phyloP scores from a whole-genome alignment of 208 protist genomes.

The Leishmania gerbilli region DNA sequence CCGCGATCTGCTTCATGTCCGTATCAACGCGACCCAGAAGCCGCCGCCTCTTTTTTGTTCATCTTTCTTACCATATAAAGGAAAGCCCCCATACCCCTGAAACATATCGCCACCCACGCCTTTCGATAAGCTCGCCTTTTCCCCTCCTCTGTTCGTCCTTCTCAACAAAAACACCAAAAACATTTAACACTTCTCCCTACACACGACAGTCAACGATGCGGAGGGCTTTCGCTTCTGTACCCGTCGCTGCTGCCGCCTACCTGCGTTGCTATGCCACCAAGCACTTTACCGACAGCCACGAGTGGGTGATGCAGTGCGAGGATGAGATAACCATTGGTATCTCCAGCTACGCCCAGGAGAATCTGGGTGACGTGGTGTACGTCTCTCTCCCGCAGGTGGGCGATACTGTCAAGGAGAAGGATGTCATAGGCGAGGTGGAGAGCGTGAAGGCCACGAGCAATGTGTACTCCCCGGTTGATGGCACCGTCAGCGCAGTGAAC shows the following conservation, averaged over 20 bases:
- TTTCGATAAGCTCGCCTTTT: not conserved
- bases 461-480: conserved; percentile 87
- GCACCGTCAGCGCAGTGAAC: conserved; percentile 86
- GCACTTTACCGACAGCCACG: conserved; percentile 90
- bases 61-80: too few relatives aligned
- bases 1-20: not conserved
- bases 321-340: conserved; percentile 85
- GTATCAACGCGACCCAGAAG: not conserved
- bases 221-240: conserved; percentile 36
- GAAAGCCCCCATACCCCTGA: not conserved
- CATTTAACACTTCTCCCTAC: not conserved
- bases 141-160: not conserved
- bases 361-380: conserved; percentile 92
- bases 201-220: conserved; percentile 43
- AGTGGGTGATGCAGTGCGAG: conserved; percentile 81
- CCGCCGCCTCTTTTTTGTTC: not conserved
- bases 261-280: conserved; percentile 73
- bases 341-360: conserved; percentile 87
- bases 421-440: conserved; percentile 88
- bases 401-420: conserved; percentile 66
- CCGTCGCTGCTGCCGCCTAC: conserved; percentile 31
- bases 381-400: conserved; percentile 90
- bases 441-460: conserved; percentile 94
- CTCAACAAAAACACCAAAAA: not conserved
- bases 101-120: not conserved